A percentile compares a stretch with the other conserved stretches of the same genome.
These are phyloP conservation scores for Stellera chamaejasme DNA, from an alignment of 345 rosid species.

Conservation along the genomic window DNA sequence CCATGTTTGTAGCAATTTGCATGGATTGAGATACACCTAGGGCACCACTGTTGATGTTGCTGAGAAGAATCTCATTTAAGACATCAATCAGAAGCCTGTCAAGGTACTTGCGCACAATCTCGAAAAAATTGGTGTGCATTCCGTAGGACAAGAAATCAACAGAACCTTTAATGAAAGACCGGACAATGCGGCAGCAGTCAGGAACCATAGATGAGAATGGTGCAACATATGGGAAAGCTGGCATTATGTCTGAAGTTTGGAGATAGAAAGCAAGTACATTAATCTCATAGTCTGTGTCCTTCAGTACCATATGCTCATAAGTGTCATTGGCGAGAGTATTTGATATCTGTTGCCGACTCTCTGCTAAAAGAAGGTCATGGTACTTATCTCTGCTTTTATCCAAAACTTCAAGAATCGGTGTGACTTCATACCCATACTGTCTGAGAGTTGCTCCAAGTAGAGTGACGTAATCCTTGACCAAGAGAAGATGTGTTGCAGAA, in stretches of 20 bases:
- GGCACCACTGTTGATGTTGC: constrained; percentile 41
- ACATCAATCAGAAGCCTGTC: constrained; percentile 90
- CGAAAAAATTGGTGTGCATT: constrained; percentile 41
- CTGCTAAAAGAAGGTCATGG: constrained; percentile 24
- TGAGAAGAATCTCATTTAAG: constrained; percentile 60
- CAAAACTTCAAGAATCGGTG: constrained; percentile 23
- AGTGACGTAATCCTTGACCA: constrained; percentile 47
- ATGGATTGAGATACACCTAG: constrained; percentile 75
- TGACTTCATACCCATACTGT: constrained; percentile 33
- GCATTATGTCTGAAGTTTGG: constrained; percentile 75
- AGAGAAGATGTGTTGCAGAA: constrained; percentile 44
- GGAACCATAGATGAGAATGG: constrained; percentile 98
- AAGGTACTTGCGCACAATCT: constrained; percentile 52
- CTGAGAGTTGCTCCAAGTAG: constrained; percentile 35
- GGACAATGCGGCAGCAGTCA: constrained; percentile 76
- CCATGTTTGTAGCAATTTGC: constrained; percentile 89
- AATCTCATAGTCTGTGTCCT: constrained; percentile 75
- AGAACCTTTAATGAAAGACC: constrained; percentile 90
- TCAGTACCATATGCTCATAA: constrained; percentile 79
- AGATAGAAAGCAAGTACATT: constrained; percentile 69
- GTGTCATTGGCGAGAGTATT: constrained; percentile 47
- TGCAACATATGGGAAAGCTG: constrained; percentile 84
- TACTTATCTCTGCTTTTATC: too few species aligned
- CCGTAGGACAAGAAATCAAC: constrained; percentile 87
- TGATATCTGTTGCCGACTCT: constrained; percentile 64